phyloP scores from a whole-genome alignment of 345 rosid species.

The Populus alba region DNA sequence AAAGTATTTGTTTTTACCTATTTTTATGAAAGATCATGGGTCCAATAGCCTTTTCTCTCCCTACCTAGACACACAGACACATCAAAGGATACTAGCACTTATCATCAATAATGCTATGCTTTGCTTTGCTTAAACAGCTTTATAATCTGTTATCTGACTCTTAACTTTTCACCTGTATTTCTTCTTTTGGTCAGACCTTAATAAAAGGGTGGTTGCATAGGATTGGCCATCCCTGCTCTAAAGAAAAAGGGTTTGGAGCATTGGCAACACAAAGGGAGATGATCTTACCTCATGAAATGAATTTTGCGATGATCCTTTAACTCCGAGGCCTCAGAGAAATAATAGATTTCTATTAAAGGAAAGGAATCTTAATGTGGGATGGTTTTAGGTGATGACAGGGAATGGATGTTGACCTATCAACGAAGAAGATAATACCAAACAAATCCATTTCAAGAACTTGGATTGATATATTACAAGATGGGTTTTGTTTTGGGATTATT shows the following conservation, averaged over 20 bases:
- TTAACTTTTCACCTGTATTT: not conserved
- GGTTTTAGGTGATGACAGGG: conserved; percentile 93
- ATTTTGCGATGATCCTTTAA: conserved; percentile 3
- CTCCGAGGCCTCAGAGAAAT: conserved; percentile 13
- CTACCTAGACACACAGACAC: not conserved
- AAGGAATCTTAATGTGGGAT: conserved; percentile 80
- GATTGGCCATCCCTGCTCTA: not conserved
- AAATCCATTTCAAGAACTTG: conserved; percentile 47
- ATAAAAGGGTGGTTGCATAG: conserved; percentile 2
- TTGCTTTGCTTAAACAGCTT: not conserved
- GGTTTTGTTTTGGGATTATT: conserved; percentile 42
- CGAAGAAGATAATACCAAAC: conserved; percentile 86
- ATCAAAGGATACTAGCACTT: not conserved
- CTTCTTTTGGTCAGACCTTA: not conserved
- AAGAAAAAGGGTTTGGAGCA: conserved; percentile 5
- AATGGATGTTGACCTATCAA: conserved; percentile 94
- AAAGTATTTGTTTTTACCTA: conserved; percentile 26
- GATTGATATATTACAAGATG: conserved; percentile 37
- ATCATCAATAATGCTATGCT: conserved; percentile 29
- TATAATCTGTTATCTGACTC: not conserved
- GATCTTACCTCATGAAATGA: conserved; percentile 15
- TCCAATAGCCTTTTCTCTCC: conserved; percentile 24
- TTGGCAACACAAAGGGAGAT: conserved; percentile 6
- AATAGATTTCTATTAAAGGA: conserved; percentile 43
- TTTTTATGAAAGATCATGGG: conserved; percentile 28